phyloP scores from a whole-genome alignment of 495 filamentous ascomycete species.

The Xylaria grammica region DNA sequence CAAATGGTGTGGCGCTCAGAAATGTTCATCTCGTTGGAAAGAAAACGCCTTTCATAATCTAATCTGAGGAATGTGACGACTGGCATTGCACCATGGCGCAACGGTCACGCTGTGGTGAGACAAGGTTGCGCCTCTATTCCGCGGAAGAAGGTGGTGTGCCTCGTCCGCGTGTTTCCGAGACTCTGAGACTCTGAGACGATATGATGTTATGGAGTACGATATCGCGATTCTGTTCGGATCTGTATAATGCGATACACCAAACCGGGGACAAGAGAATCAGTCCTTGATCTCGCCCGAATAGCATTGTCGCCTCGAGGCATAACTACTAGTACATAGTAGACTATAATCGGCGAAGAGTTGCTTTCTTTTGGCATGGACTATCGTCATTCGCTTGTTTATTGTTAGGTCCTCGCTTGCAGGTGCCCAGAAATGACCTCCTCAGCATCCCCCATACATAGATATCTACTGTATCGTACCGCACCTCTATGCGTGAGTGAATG shows the following conservation, averaged over 20 bases:
- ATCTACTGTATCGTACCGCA: not conserved
- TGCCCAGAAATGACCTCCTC: not conserved
- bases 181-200: too few relatives aligned
- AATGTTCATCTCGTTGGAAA: too few relatives aligned
- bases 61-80: not conserved
- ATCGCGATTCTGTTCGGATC: not conserved
- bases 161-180: too few relatives aligned
- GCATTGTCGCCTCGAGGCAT: too few relatives aligned
- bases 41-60: not conserved
- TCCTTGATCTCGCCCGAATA: not conserved
- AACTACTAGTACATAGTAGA: too few relatives aligned
- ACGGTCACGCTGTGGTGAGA: not conserved
- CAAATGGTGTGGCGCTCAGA: too few relatives aligned
- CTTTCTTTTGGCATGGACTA: not conserved
- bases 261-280: not conserved
- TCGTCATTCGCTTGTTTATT: not conserved
- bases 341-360: too few relatives aligned
- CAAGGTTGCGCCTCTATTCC: too few relatives aligned
- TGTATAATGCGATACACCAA: not conserved
- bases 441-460: not conserved
- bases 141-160: too few relatives aligned
- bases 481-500: not conserved
- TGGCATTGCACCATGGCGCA: not conserved
- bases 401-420: not conserved
- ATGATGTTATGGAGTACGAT: not conserved